Conservation (phyloP, 2,329 filamentous ascomycete genomes). For the Penicillium sp. region DNA sequence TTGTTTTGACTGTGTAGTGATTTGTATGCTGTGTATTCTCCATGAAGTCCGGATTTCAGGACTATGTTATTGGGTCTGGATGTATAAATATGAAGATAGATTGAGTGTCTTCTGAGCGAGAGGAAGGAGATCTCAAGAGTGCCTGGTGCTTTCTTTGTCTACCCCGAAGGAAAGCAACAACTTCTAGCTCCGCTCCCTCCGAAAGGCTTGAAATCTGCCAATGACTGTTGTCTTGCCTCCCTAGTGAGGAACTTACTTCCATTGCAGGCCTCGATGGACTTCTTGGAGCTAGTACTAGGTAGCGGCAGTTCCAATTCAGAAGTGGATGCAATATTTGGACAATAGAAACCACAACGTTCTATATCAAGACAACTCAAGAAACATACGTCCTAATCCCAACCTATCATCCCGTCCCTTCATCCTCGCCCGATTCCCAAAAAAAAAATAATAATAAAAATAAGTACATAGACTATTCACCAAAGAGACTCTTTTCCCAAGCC, state of each 20-base stretch:
- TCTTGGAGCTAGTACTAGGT: not conserved
- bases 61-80: not conserved
- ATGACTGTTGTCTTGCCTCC: not conserved
- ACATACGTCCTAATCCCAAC: not conserved
- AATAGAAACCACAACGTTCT: not conserved
- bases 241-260: not conserved
- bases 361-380: not conserved
- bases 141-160: not conserved
- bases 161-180: not conserved
- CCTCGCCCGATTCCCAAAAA: too few species aligned
- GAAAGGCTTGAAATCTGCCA: not conserved
- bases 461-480: not conserved
- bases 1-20: not conserved
- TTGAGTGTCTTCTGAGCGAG: not conserved
- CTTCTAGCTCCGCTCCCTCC: not conserved
- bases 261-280: not conserved
- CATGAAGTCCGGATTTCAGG: not conserved
- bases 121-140: not conserved
- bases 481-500: not conserved
- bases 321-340: not conserved
- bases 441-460: too few species aligned
- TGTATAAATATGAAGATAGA: not conserved
- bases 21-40: not conserved
- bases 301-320: not conserved
- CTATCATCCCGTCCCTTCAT: too few species aligned